phyloP scores from a whole-genome alignment of 108 stramenopile species.

The Schizochytrium sp. region DNA sequence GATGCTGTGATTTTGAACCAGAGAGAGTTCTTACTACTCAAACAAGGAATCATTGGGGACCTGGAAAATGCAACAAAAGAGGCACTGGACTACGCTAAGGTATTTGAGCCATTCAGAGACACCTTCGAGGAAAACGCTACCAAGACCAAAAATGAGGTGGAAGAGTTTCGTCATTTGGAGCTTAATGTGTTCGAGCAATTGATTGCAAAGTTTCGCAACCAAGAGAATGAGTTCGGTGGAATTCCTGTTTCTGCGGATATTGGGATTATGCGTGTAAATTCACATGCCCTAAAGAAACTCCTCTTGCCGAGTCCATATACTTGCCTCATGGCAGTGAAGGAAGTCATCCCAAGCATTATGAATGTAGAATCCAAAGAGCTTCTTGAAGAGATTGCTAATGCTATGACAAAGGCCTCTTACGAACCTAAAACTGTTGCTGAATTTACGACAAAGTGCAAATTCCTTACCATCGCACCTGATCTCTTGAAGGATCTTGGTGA shows the following conservation, averaged over 20 bases:
- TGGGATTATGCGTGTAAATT: conserved; percentile 77
- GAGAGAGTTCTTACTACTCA: background rate
- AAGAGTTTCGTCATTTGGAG: conserved; percentile 45
- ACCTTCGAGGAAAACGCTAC: conserved; percentile 67
- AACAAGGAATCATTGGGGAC: background rate
- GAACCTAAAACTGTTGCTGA: conserved; percentile 70
- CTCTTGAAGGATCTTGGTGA: conserved; percentile 22
- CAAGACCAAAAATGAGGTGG: conserved; percentile 53
- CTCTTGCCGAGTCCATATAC: conserved; percentile 76
- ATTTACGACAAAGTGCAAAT: conserved; percentile 75
- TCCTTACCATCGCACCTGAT: conserved; percentile 66
- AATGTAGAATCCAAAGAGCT: conserved; percentile 64
- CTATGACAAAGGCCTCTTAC: conserved; percentile 69
- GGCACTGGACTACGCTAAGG: conserved; percentile 65
- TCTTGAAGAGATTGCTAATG: conserved; percentile 66
- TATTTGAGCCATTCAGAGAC: conserved; percentile 74
- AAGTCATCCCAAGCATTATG: conserved; percentile 75
- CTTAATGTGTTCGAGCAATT: conserved; percentile 68
- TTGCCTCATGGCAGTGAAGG: conserved; percentile 70
- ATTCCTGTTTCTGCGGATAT: conserved; percentile 74
- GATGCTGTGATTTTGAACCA: conserved; percentile 60
- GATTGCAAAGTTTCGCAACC: conserved; percentile 70
- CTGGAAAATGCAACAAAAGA: background rate
- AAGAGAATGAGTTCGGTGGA: conserved; percentile 68
- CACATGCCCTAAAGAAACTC: conserved; percentile 64